These are phyloP conservation scores for Plasmodium sp. DNA, from an alignment of 169 alveolate species.

Conservation along the genomic window DNA sequence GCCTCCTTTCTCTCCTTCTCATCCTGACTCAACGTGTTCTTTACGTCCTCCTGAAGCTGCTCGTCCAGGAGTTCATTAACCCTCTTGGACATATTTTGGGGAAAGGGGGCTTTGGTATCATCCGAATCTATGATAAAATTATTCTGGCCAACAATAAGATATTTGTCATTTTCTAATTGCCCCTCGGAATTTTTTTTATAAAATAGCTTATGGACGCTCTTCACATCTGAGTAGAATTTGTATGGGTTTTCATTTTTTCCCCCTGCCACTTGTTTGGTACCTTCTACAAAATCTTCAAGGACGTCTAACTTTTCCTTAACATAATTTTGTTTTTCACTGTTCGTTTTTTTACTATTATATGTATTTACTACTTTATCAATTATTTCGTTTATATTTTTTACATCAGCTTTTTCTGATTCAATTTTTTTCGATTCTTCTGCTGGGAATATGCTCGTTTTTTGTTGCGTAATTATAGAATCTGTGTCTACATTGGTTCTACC, in stretches of 20 bases:
- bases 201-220: constrained; percentile 43
- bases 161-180: constrained; percentile 9
- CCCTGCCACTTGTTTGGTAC: not conserved
- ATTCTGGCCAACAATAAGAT: constrained; percentile 52
- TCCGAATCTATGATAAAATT: constrained; percentile 61
- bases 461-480: constrained; percentile 11
- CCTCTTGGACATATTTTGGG: constrained; percentile 1
- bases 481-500: not conserved
- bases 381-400: not conserved
- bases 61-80: constrained; percentile 18
- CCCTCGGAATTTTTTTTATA: constrained; percentile 28
- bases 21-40: constrained; percentile 1
- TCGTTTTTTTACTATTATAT: not conserved
- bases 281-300: constrained; percentile 39
- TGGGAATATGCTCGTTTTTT: not conserved
- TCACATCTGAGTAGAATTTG: constrained; percentile 29
- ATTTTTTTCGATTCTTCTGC: not conserved
- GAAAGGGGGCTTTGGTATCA: constrained; percentile 22
- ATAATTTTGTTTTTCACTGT: not conserved
- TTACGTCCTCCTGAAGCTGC: constrained; percentile 26
- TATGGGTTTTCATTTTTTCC: constrained; percentile 13
- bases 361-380: constrained; percentile 16
- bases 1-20: not conserved
- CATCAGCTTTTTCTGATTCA: not conserved
- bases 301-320: constrained; percentile 11